A percentile compares a stretch with the other conserved stretches of the same genome.
phyloP scores from a whole-genome alignment of 2,329 filamentous ascomycete genomes.

The Samsoniella hepiali region DNA sequence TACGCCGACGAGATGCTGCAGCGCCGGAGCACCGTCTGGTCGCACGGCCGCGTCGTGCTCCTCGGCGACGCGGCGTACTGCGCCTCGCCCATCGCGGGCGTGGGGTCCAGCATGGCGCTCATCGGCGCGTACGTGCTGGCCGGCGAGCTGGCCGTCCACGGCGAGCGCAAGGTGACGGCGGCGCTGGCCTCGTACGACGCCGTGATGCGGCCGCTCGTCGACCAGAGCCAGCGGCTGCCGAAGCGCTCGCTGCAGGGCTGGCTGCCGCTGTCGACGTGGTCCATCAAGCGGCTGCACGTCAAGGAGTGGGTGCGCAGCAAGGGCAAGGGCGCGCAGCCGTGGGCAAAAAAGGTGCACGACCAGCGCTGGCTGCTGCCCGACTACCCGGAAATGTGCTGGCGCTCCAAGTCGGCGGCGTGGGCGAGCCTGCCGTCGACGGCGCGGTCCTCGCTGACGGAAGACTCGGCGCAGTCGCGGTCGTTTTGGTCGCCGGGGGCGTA shows the following conservation, averaged over 20 bases:
- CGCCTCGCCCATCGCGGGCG: constrained; percentile 14
- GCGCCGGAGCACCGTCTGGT: constrained; percentile 7
- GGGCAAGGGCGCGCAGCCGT: constrained; percentile 2
- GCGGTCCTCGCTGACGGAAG: constrained; percentile 5
- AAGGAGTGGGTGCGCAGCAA: constrained; percentile 12
- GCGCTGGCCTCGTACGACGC: constrained; percentile 6
- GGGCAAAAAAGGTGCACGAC: constrained; percentile 5
- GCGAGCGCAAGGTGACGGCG: background rate
- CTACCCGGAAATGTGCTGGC: constrained; percentile 21
- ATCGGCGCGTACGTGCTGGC: constrained; percentile 18
- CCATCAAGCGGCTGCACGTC: constrained; percentile 13
- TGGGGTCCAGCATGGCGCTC: constrained; percentile 16
- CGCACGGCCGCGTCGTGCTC: constrained; percentile 10
- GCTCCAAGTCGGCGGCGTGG: background rate
- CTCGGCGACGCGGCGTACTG: constrained; percentile 17
- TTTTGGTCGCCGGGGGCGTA: constrained; percentile 6
- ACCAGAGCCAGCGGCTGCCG: constrained; percentile 8
- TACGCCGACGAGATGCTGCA: constrained; percentile 18
- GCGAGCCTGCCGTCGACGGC: constrained; percentile 8
- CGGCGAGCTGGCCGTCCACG: constrained; percentile 6
- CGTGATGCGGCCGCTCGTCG: constrained; percentile 1
- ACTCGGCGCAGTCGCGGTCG: background rate
- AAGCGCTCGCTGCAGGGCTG: constrained; percentile 7
- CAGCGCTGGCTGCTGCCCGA: constrained; percentile 14
- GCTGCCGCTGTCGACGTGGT: constrained; percentile 14